A percentile compares a stretch with the other conserved stretches of the same genome.
Conservation (phyloP, 2,329 filamentous ascomycete genomes). For the Aspergillus texensis region DNA sequence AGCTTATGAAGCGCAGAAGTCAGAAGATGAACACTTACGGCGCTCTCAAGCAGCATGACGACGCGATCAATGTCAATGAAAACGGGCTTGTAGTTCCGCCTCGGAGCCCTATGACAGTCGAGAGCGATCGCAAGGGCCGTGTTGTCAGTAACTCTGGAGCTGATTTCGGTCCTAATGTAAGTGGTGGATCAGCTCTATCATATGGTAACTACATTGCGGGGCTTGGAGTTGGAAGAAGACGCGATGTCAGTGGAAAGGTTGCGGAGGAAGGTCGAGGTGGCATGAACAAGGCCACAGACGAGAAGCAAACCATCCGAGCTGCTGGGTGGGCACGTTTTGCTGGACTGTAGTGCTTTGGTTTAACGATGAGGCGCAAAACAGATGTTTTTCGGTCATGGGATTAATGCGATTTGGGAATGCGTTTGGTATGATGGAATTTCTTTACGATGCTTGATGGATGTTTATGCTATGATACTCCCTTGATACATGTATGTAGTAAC, state of each 20-base stretch:
- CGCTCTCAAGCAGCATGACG: constrained; percentile 35
- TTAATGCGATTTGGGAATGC: background rate
- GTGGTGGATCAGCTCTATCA: constrained; percentile 35
- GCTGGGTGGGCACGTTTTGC: constrained; percentile 52
- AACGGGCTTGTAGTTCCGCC: constrained; percentile 12
- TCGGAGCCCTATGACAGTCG: constrained; percentile 19
- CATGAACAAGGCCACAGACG: constrained; percentile 21
- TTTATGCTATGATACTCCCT: constrained; percentile 6
- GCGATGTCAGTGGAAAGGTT: constrained; percentile 51
- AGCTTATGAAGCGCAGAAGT: constrained; percentile 35
- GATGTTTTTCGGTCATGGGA: background rate
- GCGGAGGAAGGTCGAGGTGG: constrained; percentile 49
- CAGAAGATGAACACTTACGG: constrained; percentile 39
- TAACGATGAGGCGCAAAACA: no score
- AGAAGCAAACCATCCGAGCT: constrained; percentile 32
- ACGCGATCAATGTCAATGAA: constrained; percentile 31
- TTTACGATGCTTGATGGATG: constrained; percentile 4
- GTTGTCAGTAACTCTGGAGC: constrained; percentile 48
- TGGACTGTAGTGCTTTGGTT: constrained; percentile 36
- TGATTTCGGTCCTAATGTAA: constrained; percentile 34
- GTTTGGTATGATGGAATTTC: constrained; percentile 2
- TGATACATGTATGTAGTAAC: constrained; percentile 1
- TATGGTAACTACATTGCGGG: constrained; percentile 48
- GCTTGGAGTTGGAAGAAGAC: constrained; percentile 47
- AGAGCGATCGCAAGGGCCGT: constrained; percentile 46